Percentiles rank a stretch among this genome's conserved stretches.
Conservation (phyloP, 192 early-diverging fungal species). For the Podila epigama region DNA sequence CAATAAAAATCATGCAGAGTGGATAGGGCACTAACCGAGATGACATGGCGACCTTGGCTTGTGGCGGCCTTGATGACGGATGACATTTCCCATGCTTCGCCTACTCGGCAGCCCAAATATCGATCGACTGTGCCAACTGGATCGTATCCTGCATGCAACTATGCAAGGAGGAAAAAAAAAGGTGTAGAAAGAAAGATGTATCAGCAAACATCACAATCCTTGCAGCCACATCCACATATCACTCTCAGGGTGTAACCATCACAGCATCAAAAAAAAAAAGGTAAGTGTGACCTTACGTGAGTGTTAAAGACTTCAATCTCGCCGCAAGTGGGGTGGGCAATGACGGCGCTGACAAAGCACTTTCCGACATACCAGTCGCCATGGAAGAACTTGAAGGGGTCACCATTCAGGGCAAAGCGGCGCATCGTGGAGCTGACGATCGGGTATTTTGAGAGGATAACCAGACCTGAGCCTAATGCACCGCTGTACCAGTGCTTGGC, state of each 20-base stretch:
- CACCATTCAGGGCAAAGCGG: constrained; percentile 55
- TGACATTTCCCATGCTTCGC: constrained; percentile 54
- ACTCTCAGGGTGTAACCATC: too few species aligned
- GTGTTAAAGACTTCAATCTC: constrained; percentile 64
- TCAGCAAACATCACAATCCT: too few species aligned
- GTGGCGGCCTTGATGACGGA: constrained; percentile 37
- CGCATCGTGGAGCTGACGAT: constrained; percentile 50
- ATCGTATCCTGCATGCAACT: constrained; percentile 59
- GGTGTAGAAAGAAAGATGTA: background rate
- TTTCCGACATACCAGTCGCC: constrained; percentile 67
- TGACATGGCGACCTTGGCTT: constrained; percentile 51
- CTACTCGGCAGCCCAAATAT: constrained; percentile 51
- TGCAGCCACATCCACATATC: too few species aligned
- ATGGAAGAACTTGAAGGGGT: constrained; percentile 54
- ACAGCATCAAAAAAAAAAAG: too few species aligned
- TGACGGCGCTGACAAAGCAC: constrained; percentile 51
- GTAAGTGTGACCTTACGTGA: constrained; percentile 51
- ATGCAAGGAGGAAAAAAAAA: background rate
- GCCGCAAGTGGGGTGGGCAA: constrained; percentile 57
- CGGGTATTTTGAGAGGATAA: constrained; percentile 52
- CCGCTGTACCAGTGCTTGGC: constrained; percentile 20
- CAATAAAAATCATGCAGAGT: background rate
- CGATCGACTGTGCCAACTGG: constrained; percentile 17
- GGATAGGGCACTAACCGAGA: constrained; percentile 35
- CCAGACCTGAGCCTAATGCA: constrained; percentile 24